Conservation (phyloP, 768 basidiomycete genomes). For the Suillus variegatus region DNA sequence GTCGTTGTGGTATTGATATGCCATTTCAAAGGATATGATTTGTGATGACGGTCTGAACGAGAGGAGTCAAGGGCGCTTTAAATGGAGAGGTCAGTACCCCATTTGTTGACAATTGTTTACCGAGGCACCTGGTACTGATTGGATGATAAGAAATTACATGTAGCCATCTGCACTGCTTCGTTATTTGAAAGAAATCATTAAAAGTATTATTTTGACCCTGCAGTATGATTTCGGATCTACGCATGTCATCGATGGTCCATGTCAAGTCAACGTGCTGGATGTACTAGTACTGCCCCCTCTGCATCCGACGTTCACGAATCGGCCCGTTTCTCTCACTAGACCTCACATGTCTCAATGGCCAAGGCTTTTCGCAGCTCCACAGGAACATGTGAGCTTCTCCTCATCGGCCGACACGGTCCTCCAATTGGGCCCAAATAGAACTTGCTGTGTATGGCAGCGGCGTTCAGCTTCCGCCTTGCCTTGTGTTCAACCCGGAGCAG, state of each 20-base stretch:
- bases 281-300: background rate
- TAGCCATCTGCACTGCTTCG: too few relatives aligned
- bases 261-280: background rate
- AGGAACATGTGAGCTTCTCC: background rate
- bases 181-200: background rate
- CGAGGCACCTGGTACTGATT: slow-evolving; percentile 21
- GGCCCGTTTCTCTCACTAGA: background rate
- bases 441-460: background rate
- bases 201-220: background rate
- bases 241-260: background rate
- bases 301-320: background rate
- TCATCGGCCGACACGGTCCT: background rate
- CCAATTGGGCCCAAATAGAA: background rate
- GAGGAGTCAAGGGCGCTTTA: slow-evolving; percentile 18
- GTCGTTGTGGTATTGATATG: slow-evolving; percentile 67
- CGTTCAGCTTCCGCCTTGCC: background rate
- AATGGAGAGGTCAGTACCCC: slow-evolving; percentile 21
- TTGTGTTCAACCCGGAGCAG: background rate
- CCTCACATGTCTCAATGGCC: background rate
- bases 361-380: background rate
- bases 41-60: slow-evolving; percentile 10
- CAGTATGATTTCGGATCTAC: background rate
- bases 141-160: slow-evolving; percentile 28
- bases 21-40: slow-evolving; percentile 20
- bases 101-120: slow-evolving; percentile 29